These are phyloP conservation scores for Gossypium gossypioides DNA, from an alignment of 441 rosid genomes.

Conservation along the genomic window DNA sequence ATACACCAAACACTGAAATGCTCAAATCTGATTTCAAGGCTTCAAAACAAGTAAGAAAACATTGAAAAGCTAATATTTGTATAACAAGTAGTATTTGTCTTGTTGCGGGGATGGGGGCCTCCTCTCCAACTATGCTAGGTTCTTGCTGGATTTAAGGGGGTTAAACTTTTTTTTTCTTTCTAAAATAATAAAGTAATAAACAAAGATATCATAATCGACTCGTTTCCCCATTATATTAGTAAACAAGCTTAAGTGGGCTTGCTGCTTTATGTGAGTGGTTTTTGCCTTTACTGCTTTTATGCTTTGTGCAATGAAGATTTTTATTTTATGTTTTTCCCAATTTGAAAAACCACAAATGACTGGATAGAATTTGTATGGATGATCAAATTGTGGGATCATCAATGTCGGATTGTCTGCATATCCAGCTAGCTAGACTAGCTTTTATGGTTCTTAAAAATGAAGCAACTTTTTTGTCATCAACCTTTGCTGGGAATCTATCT, in stretches of 20 bases:
- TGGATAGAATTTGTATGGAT: background rate
- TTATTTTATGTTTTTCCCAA: background rate
- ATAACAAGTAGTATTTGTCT: too few species aligned
- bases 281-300: background rate
- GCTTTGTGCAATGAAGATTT: background rate
- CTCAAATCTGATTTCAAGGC: background rate
- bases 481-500: background rate
- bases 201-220: background rate
- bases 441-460: background rate
- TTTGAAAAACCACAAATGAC: background rate
- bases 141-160: background rate
- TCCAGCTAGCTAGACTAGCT: background rate
- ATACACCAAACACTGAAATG: background rate
- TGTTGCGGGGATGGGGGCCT: background rate
- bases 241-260: background rate
- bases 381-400: constrained; percentile 6
- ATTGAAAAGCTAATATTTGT: background rate
- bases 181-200: background rate
- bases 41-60: background rate
- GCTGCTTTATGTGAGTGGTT: background rate
- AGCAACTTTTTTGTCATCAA: background rate
- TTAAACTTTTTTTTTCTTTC: background rate
- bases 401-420: background rate
- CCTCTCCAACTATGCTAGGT: background rate
- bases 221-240: background rate